Conservation (phyloP, 2,329 filamentous ascomycete genomes). For the Verticillium tricorpus region DNA sequence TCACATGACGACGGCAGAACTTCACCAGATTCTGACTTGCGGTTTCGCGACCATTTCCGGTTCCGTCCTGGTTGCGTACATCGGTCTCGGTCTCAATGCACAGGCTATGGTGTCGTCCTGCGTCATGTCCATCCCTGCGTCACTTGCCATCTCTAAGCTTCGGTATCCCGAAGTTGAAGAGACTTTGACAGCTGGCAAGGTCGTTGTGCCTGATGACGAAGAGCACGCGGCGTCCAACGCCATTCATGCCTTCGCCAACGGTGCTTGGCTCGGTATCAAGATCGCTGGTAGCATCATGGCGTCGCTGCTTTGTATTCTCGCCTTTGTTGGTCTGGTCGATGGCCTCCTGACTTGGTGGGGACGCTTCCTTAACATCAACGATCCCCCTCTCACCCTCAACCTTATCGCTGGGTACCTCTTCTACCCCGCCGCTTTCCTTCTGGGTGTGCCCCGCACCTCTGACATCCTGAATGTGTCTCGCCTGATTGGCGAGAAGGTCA, state of each 20-base stretch:
- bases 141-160: conserved; percentile 82
- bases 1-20: conserved; percentile 79
- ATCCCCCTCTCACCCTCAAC: conserved; percentile 57
- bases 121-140: conserved; percentile 93
- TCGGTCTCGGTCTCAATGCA: conserved; percentile 74
- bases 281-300: conserved; percentile 79
- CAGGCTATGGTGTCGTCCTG: conserved; percentile 86
- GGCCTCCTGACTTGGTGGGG: conserved; percentile 83
- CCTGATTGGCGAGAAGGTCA: conserved; percentile 80
- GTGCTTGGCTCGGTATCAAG: conserved; percentile 81
- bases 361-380: conserved; percentile 67
- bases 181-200: conserved; percentile 74
- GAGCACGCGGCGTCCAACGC: conserved; percentile 74
- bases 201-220: conserved; percentile 75
- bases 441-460: conserved; percentile 66
- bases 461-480: conserved; percentile 68
- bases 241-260: conserved; percentile 80
- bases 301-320: conserved; percentile 79
- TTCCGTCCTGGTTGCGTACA: conserved; percentile 81
- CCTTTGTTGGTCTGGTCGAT: conserved; percentile 68
- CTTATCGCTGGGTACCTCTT: conserved; percentile 73
- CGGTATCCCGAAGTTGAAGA: conserved; percentile 86
- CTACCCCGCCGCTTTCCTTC: conserved; percentile 75
- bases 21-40: conserved; percentile 90
- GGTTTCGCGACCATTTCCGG: conserved; percentile 92